These are phyloP conservation scores for Tanacetum coccineum DNA, from an alignment of 129 eudicot species.

Conservation along the genomic window DNA sequence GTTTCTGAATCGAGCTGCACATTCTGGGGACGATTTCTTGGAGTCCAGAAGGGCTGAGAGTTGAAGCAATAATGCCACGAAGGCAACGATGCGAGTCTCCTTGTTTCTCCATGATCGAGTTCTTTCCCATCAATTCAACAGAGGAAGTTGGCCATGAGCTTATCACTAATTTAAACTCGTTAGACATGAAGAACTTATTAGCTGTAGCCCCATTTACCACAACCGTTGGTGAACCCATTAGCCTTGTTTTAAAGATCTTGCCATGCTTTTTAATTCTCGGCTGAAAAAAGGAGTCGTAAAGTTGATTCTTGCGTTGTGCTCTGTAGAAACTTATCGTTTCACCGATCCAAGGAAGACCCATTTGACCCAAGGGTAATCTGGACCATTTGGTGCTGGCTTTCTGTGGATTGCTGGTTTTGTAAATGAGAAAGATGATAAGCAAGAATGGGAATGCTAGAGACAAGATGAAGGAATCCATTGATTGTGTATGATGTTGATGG, in stretches of 20 bases:
- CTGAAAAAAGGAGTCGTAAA: not conserved
- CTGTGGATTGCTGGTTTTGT: not conserved
- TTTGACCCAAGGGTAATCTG: slow-evolving; percentile 36
- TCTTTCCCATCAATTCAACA: slow-evolving; percentile 67
- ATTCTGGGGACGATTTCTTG: slow-evolving; percentile 58
- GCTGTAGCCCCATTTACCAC: slow-evolving; percentile 70
- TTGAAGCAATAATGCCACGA: slow-evolving; percentile 60
- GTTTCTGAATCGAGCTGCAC: slow-evolving; percentile 37
- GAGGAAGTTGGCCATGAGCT: slow-evolving; percentile 88
- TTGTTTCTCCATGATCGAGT: slow-evolving; percentile 78
- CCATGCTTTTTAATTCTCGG: slow-evolving; percentile 51
- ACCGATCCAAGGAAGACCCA: slow-evolving; percentile 88
- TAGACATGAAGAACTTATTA: slow-evolving; percentile 63
- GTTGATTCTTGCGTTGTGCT: slow-evolving; percentile 10
- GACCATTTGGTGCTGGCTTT: not conserved
- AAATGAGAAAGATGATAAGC: slow-evolving; percentile 1
- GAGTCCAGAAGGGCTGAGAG: slow-evolving; percentile 38
- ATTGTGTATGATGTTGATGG: not conserved
- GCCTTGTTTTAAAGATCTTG: slow-evolving; percentile 57
- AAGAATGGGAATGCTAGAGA: not conserved
- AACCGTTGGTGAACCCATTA: slow-evolving; percentile 80
- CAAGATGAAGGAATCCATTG: not conserved
- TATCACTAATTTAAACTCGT: slow-evolving; percentile 77
- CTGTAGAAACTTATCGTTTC: slow-evolving; percentile 6
- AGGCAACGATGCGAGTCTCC: slow-evolving; percentile 64